Percentiles rank a stretch among this genome's conserved stretches.
Conservation (phyloP, 2,329 filamentous ascomycete species). For the Ophiostoma himal-ulmi region DNA sequence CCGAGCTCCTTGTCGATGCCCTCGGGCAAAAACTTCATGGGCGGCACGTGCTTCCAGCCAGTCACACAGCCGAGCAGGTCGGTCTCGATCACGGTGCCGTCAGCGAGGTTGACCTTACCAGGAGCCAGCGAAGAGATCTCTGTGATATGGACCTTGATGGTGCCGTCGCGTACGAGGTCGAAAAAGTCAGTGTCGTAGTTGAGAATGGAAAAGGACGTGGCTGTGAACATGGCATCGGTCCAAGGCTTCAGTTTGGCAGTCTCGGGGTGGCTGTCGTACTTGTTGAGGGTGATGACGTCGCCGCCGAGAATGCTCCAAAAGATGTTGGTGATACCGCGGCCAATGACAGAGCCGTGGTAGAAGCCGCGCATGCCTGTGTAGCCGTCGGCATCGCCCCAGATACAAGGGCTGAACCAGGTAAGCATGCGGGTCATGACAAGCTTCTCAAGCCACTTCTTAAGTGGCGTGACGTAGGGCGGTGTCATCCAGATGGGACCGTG, state of each 20-base stretch:
- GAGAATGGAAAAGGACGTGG: slow-evolving; percentile 51
- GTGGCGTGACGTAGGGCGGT: slow-evolving; percentile 57
- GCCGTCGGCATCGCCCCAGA: slow-evolving; percentile 62
- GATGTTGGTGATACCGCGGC: slow-evolving; percentile 47
- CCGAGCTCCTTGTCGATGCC: slow-evolving; percentile 45
- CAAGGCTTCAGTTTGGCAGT: slow-evolving; percentile 50
- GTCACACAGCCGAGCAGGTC: slow-evolving; percentile 53
- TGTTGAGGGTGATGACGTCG: slow-evolving; percentile 50
- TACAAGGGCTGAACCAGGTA: slow-evolving; percentile 69
- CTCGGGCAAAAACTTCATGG: slow-evolving; percentile 47
- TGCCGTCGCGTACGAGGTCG: slow-evolving; percentile 48
- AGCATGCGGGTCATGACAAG: slow-evolving; percentile 61
- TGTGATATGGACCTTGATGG: slow-evolving; percentile 47
- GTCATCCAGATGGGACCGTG: slow-evolving; percentile 56
- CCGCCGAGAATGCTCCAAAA: slow-evolving; percentile 55
- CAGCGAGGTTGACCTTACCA: slow-evolving; percentile 45
- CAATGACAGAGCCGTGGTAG: slow-evolving; percentile 52
- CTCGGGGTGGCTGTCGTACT: slow-evolving; percentile 50
- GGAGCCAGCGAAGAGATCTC: slow-evolving; percentile 45
- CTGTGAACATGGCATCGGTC: slow-evolving; percentile 47
- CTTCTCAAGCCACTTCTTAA: slow-evolving; percentile 64
- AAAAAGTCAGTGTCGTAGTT: slow-evolving; percentile 56
- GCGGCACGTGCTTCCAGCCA: slow-evolving; percentile 52
- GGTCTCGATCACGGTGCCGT: slow-evolving; percentile 41
- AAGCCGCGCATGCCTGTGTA: slow-evolving; percentile 50